Evolutionary conservation across 345 rosid species (phyloP).

Genomic region (Psidium guajava): DNA sequence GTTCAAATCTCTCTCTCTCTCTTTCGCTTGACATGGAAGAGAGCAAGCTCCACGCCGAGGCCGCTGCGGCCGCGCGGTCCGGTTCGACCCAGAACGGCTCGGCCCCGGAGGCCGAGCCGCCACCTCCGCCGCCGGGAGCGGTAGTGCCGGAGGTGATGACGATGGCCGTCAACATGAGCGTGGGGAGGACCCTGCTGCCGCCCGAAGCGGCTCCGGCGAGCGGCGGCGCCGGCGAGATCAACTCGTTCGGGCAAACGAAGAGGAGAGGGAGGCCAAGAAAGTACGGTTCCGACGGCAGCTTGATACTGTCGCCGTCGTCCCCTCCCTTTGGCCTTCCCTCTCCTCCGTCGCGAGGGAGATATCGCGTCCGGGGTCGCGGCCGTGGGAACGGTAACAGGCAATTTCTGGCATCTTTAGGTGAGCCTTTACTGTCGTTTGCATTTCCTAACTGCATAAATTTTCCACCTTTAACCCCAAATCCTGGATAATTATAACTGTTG

Average conservation of each 20-base stretch:
- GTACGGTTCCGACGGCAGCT: conserved; percentile 30
- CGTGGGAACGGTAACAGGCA: conserved; percentile 55
- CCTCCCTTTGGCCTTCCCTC: conserved; percentile 4
- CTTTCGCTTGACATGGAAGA: neutral
- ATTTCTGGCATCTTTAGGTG: conserved; percentile 57
- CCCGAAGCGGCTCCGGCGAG: neutral
- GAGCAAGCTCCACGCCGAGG: neutral
- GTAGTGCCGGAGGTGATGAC: conserved; percentile 2
- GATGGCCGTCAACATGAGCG: neutral
- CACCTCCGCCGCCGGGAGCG: neutral
- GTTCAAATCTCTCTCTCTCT: neutral
- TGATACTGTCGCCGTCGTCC: conserved; percentile 5
- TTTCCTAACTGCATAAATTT: neutral
- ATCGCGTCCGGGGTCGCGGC: conserved; percentile 25
- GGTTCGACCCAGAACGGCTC: neutral
- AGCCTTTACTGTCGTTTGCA: neutral
- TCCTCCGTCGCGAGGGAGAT: conserved; percentile 15
- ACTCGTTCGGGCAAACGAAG: conserved; percentile 16
- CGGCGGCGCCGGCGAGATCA: neutral
- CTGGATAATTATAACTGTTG: neutral
- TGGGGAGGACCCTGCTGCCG: neutral
- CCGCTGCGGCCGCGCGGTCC: neutral
- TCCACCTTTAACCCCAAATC: neutral
- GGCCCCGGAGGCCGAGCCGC: neutral
- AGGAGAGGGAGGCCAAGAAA: conserved; percentile 51